Base-by-base conservation (phyloP, 306 rosid genomes). In the Pachyrhizus erosus region DNA sequence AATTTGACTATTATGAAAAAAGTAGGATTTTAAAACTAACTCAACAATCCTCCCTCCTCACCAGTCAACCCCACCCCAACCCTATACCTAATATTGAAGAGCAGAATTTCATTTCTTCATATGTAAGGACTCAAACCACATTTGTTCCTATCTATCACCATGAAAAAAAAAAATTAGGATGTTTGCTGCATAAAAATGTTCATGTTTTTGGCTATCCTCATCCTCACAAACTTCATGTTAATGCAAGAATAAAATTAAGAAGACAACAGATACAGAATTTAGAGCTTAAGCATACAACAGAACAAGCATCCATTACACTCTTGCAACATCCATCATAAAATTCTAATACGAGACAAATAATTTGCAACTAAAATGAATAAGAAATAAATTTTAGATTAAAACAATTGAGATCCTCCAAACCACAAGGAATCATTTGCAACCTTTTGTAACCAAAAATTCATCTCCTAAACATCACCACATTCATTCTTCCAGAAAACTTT, bases 321-420 rank as follows among this genome's bases (percentile, higher is more conserved):
- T 43, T 37, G 75, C 69, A 60, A 52, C 68, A 61, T 14, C 71
- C 74, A 65, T 31, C 37, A 70, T 3, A 29, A 70, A n/a, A 23
- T 17, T 31, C 24, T 15, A 64, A 31, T 26, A 23, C n/a, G n/a
- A n/a, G n/a, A n/a, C n/a, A n/a, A n/a, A n/a, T n/a, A n/a, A n/a
- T n/a, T n/a, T n/a, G n/a, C n/a, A n/a, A n/a, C n/a, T n/a, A n/a
- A n/a, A n/a, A n/a, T n/a, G n/a, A n/a, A n/a, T n/a, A n/a, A n/a
- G n/a, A n/a, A n/a, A n/a, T n/a, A n/a, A n/a, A n/a, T n/a, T n/a
- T n/a, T n/a, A n/a, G n/a, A n/a, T n/a, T n/a, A n/a, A n/a, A n/a
- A n/a, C n/a, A n/a, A n/a, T n/a, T n/a, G n/a, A n/a, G n/a, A n/a
- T n/a, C n/a, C n/a, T n/a, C n/a, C n/a, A n/a, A n/a, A n/a, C n/a